phyloP scores from a whole-genome alignment of 257 asterid species.

The Fraxinus excelsior region DNA sequence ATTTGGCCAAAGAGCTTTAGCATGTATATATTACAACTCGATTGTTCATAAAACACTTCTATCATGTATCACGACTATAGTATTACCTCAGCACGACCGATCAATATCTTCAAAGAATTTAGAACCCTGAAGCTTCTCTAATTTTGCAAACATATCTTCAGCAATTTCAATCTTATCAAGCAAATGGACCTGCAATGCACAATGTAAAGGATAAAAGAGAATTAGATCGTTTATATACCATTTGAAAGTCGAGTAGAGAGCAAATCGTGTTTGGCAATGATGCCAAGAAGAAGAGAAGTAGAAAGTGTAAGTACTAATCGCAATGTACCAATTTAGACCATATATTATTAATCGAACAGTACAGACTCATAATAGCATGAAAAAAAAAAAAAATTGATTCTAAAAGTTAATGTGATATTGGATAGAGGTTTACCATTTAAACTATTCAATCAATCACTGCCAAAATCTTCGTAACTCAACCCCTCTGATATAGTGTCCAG shows the following conservation, averaged over 20 bases:
- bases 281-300: not conserved
- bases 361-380: not conserved
- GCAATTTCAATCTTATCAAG: not conserved
- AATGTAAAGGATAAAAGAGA: not conserved
- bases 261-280: not conserved
- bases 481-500: constrained; percentile 62
- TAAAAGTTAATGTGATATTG: not conserved
- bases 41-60: constrained; percentile 12
- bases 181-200: constrained; percentile 29
- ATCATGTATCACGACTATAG: constrained; percentile 8
- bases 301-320: not conserved
- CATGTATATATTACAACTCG: constrained; percentile 1
- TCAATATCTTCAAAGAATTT: constrained; percentile 23
- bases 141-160: constrained; percentile 28
- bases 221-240: not conserved
- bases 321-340: not conserved
- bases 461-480: constrained; percentile 55
- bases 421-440: constrained; percentile 27
- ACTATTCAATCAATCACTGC: constrained; percentile 40
- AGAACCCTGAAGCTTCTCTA: constrained; percentile 29
- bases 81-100: constrained; percentile 19
- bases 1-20: not conserved
- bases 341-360: not conserved
- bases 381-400: not conserved
- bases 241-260: not conserved